A percentile compares a stretch with the other conserved stretches of the same genome.
phyloP scores from a whole-genome alignment of 2,329 filamentous ascomycete genomes.

The Calonectria crousiana region DNA sequence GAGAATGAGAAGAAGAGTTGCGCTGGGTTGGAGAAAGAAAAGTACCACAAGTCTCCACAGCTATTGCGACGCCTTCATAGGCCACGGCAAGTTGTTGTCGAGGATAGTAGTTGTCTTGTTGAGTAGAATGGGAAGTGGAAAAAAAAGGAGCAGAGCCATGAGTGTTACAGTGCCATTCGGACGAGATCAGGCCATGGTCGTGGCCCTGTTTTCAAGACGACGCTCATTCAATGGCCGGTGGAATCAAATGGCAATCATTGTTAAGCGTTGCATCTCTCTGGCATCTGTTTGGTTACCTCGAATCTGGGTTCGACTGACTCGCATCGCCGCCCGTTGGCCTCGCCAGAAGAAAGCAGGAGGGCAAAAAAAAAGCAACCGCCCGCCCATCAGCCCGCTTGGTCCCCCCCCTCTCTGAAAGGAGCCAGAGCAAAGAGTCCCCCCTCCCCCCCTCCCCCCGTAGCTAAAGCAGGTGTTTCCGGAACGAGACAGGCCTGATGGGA shows the following conservation, averaged over 20 bases:
- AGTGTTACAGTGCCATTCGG: not conserved
- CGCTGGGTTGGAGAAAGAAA: not conserved
- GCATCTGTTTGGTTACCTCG: slow-evolving; percentile 14
- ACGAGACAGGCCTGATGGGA: slow-evolving; percentile 9
- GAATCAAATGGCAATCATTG: slow-evolving; percentile 18
- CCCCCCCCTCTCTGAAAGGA: not conserved
- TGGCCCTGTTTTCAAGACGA: slow-evolving; percentile 19
- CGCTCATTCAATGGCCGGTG: not conserved
- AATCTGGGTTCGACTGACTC: slow-evolving; percentile 5
- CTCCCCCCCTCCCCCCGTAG: not conserved
- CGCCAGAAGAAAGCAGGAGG: not conserved
- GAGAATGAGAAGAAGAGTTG: not conserved
- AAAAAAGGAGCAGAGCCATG: not conserved
- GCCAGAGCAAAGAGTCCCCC: not conserved
- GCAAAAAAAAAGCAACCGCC: not conserved
- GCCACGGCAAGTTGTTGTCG: not conserved
- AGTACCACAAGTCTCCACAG: not conserved
- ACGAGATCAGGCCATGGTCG: slow-evolving; percentile 11
- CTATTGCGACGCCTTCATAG: slow-evolving; percentile 1
- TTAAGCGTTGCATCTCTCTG: slow-evolving; percentile 21
- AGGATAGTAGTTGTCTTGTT: not conserved
- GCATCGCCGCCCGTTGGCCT: slow-evolving; percentile 3
- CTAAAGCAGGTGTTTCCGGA: slow-evolving; percentile 20
- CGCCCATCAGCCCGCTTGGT: not conserved
- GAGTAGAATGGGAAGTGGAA: not conserved